Percentiles rank a stretch among this genome's conserved stretches.
These are phyloP conservation scores for Rhododendron vialii DNA, from an alignment of 148 eudicot species.

Conservation along the genomic window DNA sequence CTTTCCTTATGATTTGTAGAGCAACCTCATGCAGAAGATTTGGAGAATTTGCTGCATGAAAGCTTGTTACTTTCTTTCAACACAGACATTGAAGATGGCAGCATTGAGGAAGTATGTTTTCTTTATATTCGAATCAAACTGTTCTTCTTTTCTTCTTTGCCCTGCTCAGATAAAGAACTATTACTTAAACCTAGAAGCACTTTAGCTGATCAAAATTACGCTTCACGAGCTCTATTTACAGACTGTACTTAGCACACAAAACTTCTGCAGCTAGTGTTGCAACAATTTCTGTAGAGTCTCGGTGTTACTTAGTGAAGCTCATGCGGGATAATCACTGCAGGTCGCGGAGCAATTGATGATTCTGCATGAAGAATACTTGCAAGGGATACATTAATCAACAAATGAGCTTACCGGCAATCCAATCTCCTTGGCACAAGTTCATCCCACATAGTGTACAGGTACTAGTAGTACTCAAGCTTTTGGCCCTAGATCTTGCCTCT, in stretches of 20 bases:
- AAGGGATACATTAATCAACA: conserved; percentile 14
- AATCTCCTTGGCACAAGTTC: neutral
- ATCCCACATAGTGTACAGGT: neutral
- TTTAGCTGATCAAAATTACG: neutral
- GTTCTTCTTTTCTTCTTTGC: neutral
- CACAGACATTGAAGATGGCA: conserved; percentile 76
- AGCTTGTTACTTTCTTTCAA: conserved; percentile 61
- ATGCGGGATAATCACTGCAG: neutral
- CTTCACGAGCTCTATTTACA: neutral
- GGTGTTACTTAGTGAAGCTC: neutral
- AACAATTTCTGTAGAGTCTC: neutral
- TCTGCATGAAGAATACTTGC: conserved; percentile 42
- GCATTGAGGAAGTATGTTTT: conserved; percentile 60
- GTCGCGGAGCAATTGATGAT: conserved; percentile 26
- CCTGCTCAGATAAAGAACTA: neutral
- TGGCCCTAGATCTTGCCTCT: neutral
- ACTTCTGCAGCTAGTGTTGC: neutral
- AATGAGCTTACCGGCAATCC: neutral
- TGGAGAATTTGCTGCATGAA: conserved; percentile 59
- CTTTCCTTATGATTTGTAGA: conserved; percentile 17
- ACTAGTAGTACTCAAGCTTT: neutral
- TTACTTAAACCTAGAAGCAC: neutral
- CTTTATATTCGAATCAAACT: neutral
- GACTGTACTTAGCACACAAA: neutral
- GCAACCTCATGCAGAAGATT: conserved; percentile 32